Evolutionary conservation across 305 asterid genomes (phyloP).

Genomic region (Fraxinus sp.): DNA sequence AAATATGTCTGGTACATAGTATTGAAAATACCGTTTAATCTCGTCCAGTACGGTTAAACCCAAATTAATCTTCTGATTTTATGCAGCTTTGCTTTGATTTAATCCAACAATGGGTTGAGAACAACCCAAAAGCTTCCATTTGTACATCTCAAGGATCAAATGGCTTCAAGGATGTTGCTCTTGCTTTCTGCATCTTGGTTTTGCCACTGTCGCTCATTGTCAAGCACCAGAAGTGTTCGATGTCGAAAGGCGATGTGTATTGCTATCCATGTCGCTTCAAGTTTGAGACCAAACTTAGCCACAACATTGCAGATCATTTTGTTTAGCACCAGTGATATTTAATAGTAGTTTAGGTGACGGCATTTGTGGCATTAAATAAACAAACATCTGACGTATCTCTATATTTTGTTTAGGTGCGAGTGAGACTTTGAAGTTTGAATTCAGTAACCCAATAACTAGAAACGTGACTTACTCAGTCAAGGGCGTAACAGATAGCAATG

Average conservation of each 20-base stretch:
- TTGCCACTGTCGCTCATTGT: slow-evolving; percentile 29
- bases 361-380: not conserved
- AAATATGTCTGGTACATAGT: not conserved
- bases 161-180: slow-evolving; percentile 44
- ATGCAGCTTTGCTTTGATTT: slow-evolving; percentile 67
- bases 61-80: not conserved
- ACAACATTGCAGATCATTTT: slow-evolving; percentile 23
- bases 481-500: slow-evolving; percentile 28
- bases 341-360: too few relatives aligned
- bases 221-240: slow-evolving; percentile 20
- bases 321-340: not conserved
- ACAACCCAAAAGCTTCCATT: slow-evolving; percentile 63
- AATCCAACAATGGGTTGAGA: slow-evolving; percentile 54
- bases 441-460: slow-evolving; percentile 23
- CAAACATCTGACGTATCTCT: not conserved
- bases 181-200: slow-evolving; percentile 41
- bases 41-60: not conserved
- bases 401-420: slow-evolving; percentile 27
- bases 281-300: slow-evolving; percentile 41
- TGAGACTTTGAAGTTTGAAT: slow-evolving; percentile 29
- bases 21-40: not conserved
- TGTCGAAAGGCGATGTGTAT: slow-evolving; percentile 45
- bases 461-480: slow-evolving; percentile 29
- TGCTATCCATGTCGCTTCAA: slow-evolving; percentile 57
- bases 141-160: slow-evolving; percentile 59